Base-by-base conservation (phyloP, 129 eudicot species). In the Rutidosis leptorrhynchoides region DNA sequence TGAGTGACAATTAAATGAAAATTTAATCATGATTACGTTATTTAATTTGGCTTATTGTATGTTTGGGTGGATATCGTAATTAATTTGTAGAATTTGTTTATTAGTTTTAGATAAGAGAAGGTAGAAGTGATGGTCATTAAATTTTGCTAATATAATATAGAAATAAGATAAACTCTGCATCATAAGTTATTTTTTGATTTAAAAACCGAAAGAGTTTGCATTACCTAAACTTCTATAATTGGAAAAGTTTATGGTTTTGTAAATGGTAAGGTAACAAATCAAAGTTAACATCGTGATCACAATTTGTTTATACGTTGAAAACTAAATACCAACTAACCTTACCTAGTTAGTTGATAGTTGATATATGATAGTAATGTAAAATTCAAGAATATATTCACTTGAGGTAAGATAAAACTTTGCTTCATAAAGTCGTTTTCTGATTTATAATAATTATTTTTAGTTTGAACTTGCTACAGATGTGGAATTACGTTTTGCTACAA, bases 401-500 rank as follows among this genome's bases (percentile, higher is more conserved):
- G 71, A 48, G 42, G n/a, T n/a, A n/a, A n/a, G n/a, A n/a, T n/a
- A n/a, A n/a, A n/a, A n/a, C n/a, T n/a, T n/a, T n/a, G n/a, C n/a
- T n/a, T n/a, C n/a, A n/a, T n/a, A n/a, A n/a, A n/a, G n/a, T n/a
- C n/a, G n/a, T n/a, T n/a, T n/a, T n/a, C n/a, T n/a, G n/a, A n/a
- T n/a, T n/a, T n/a, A n/a, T n/a, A n/a, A n/a, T 0, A 27, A 16
- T 53, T 57, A 40, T 73, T 52, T 42, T 73, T 22, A 62, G 33
- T n/a, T 23, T 30, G 61, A 23, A 29, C 29, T 54, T 35, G 29
- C 14, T 80, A 80, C 71, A 88, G 96, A 74, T 88, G 92, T 68
- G 82, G 87, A 23, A 71, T 78, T 28, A 78, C 77, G 32, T 82
- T 82, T 42, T 82, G 87, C 76, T 82, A 82, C 79, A 79, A 58